Percentiles rank a stretch among this genome's conserved stretches.
These are phyloP conservation scores for Thalassiosira sp. DNA, from an alignment of 352 stramenopile species.

Conservation along the genomic window DNA sequence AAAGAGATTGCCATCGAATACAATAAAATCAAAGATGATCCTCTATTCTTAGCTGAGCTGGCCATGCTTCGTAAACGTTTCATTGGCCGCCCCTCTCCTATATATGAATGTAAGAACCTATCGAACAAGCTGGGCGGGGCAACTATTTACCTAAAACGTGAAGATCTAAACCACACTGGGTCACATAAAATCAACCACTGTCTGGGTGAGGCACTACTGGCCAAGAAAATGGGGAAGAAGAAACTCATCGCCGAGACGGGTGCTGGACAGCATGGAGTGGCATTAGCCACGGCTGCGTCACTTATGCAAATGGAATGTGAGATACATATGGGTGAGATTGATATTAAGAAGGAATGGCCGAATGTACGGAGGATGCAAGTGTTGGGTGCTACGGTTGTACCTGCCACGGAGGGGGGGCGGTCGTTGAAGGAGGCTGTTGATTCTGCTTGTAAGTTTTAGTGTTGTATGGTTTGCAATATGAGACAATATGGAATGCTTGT, in stretches of 20 bases:
- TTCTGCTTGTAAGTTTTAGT: slow-evolving; percentile 88
- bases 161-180: slow-evolving; percentile 96
- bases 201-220: slow-evolving; percentile 92
- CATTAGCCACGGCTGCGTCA: slow-evolving; percentile 93
- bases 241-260: slow-evolving; percentile 98
- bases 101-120: slow-evolving; percentile 93
- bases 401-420: slow-evolving; percentile 90
- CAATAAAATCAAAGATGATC: slow-evolving; percentile 27
- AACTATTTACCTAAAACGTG: slow-evolving; percentile 96
- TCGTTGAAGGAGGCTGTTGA: slow-evolving; percentile 98
- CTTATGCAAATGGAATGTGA: slow-evolving; percentile 93
- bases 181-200: slow-evolving; percentile 99
- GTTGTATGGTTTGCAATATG: background rate
- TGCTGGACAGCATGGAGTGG: slow-evolving; percentile 95
- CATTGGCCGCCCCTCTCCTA: slow-evolving; percentile 90
- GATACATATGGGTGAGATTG: slow-evolving; percentile 98
- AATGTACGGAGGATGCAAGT: slow-evolving; percentile 99
- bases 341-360: slow-evolving; percentile 93
- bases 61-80: slow-evolving; percentile 85
- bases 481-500: background rate
- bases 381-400: slow-evolving; percentile 94
- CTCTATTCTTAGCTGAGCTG: slow-evolving; percentile 15
- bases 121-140: slow-evolving; percentile 88
- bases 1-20: too few relatives aligned
- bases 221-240: slow-evolving; percentile 93